Conservation (phyloP, 225 moss, liverwort and hornwort species). For the Takakia lepidozioides region DNA sequence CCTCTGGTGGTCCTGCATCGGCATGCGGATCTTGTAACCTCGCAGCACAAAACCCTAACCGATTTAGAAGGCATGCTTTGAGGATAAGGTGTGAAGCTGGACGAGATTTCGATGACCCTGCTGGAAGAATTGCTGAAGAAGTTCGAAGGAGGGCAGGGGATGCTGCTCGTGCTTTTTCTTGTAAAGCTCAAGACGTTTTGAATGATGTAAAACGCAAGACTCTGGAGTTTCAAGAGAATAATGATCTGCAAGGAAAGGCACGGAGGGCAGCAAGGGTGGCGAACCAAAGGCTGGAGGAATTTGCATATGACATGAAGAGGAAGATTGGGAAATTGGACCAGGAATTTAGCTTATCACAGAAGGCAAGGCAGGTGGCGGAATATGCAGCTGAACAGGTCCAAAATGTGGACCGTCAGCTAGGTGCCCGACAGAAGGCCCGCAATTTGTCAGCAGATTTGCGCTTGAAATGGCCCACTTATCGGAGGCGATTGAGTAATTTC, state of each 20-base stretch:
- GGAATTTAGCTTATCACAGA: slow-evolving; percentile 70
- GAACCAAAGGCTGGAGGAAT: slow-evolving; percentile 67
- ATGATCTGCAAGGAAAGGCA: slow-evolving; percentile 73
- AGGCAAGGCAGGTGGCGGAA: slow-evolving; percentile 58
- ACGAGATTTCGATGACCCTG: slow-evolving; percentile 54
- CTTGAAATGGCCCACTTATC: slow-evolving; percentile 77
- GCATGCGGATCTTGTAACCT: slow-evolving; percentile 26
- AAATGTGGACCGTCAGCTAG: slow-evolving; percentile 82
- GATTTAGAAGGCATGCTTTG: slow-evolving; percentile 20
- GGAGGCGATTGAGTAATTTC: slow-evolving; percentile 65
- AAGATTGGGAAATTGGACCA: slow-evolving; percentile 67
- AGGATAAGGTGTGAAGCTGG: slow-evolving; percentile 45
- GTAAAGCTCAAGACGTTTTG: slow-evolving; percentile 64
- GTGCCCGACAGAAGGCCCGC: slow-evolving; percentile 75
- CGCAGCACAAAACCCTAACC: slow-evolving; percentile 19
- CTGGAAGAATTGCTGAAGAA: slow-evolving; percentile 60
- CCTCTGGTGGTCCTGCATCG: slow-evolving; percentile 25
- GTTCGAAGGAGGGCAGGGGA: slow-evolving; percentile 47
- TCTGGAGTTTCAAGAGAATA: slow-evolving; percentile 55
- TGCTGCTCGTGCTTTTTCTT: slow-evolving; percentile 31
- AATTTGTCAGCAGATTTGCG: slow-evolving; percentile 77
- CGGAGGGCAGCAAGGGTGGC: slow-evolving; percentile 57
- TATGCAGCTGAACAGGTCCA: slow-evolving; percentile 82
- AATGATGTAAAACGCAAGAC: slow-evolving; percentile 65
- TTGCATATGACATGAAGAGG: slow-evolving; percentile 76